These are phyloP conservation scores for Choanephora cucurbitarum DNA, from an alignment of 371 early-diverging fungal species.

Conservation along the genomic window DNA sequence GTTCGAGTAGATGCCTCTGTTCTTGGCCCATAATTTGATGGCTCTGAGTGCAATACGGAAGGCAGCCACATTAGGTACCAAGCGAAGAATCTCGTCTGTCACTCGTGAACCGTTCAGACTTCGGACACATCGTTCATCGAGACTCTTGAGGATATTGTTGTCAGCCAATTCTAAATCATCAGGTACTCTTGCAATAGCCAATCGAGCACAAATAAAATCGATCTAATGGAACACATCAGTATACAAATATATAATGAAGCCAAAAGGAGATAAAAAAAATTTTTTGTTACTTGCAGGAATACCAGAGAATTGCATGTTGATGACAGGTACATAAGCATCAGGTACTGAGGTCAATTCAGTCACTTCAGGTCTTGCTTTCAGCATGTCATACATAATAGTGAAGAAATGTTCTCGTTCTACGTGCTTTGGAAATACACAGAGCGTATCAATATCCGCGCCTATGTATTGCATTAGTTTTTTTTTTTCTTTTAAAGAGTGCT, in stretches of 20 bases:
- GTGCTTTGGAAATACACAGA: slow-evolving; percentile 97
- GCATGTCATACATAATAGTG: slow-evolving; percentile 83
- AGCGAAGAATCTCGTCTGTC: slow-evolving; percentile 96
- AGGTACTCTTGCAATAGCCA: slow-evolving; percentile 79
- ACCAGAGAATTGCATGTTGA: slow-evolving; percentile 92
- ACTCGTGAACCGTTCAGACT: slow-evolving; percentile 99
- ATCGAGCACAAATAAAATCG: slow-evolving; percentile 95
- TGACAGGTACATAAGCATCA: slow-evolving; percentile 98
- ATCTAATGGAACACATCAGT: slow-evolving; percentile 71
- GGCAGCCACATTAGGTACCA: slow-evolving; percentile 91
- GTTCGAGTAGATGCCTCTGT: slow-evolving; percentile 94
- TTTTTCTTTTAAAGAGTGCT: not conserved
- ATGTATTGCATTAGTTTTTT: not conserved
- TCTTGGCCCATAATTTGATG: slow-evolving; percentile 99
- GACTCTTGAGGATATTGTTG: slow-evolving; percentile 82
- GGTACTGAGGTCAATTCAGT: slow-evolving; percentile 87
- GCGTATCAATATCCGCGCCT: slow-evolving; percentile 99
- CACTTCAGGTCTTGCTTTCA: slow-evolving; percentile 83
- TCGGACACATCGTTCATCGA: slow-evolving; percentile 95
- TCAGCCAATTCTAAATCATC: slow-evolving; percentile 90
- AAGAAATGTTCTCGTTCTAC: slow-evolving; percentile 97
- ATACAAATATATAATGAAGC: too few species aligned
- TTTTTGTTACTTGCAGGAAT: slow-evolving; percentile 68
- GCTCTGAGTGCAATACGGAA: slow-evolving; percentile 95
- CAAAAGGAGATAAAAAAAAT: not conserved